phyloP scores from a whole-genome alignment of 148 eudicot genomes.

The Tetragonia tetragonoides region DNA sequence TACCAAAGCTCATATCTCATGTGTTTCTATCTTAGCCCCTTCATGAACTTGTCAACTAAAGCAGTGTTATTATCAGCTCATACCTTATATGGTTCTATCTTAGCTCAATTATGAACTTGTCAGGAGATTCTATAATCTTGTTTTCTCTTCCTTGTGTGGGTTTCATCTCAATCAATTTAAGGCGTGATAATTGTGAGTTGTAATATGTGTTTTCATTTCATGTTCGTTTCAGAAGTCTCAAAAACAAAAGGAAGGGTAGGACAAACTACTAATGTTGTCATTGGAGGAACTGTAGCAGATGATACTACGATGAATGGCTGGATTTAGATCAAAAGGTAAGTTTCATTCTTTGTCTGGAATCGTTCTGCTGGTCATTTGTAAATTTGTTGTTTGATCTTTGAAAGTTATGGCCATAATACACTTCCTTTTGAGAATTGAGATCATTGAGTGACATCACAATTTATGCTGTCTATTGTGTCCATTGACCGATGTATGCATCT shows the following conservation, averaged over 20 bases:
- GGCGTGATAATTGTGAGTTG: neutral
- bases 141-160: neutral
- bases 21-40: too few species aligned
- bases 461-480: neutral
- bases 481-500: neutral
- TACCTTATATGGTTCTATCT: neutral
- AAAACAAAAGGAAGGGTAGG: slow-evolving; percentile 93
- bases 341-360: neutral
- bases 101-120: neutral
- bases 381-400: neutral
- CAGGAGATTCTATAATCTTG: neutral
- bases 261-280: slow-evolving; percentile 85
- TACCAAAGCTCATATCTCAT: too few species aligned
- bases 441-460: neutral
- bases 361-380: neutral
- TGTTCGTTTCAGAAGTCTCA: slow-evolving; percentile 72
- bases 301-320: slow-evolving; percentile 85
- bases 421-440: neutral
- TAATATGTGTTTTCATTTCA: neutral
- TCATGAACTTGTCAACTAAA: neutral
- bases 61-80: neutral
- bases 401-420: neutral
- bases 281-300: slow-evolving; percentile 89
- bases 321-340: slow-evolving; percentile 76
- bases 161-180: neutral